Conservation (phyloP, 306 rosid species). For the Lupinus albus region DNA sequence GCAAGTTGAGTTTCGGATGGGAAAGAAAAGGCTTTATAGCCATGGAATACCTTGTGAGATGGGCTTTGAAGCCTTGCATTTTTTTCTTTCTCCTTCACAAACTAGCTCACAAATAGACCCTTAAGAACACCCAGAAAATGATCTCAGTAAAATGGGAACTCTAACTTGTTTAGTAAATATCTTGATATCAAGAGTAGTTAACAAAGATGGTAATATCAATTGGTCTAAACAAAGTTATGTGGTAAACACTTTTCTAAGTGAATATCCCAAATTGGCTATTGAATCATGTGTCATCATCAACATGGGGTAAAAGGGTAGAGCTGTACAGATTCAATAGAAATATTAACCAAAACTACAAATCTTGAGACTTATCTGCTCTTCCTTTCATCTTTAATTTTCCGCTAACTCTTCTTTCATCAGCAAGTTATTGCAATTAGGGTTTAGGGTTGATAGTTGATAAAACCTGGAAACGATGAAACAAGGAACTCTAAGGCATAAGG, state of each 20-base stretch:
- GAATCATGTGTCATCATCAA: constrained; percentile 19
- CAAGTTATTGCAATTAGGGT: constrained; percentile 32
- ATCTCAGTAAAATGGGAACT: too few species aligned
- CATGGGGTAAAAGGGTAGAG: background rate
- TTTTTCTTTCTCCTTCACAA: too few species aligned
- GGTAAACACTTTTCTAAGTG: too few species aligned
- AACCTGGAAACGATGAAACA: constrained; percentile 51
- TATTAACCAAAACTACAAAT: constrained; percentile 26
- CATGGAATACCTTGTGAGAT: too few species aligned
- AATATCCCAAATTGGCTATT: background rate
- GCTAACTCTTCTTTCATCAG: constrained; percentile 20
- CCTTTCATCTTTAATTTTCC: constrained; percentile 13
- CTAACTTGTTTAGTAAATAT: too few species aligned
- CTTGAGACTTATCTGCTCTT: constrained; percentile 21
- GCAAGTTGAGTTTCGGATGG: too few species aligned
- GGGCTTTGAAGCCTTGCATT: too few species aligned
- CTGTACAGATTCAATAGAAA: constrained; percentile 34
- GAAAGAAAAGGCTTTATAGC: too few species aligned
- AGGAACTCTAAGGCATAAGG: constrained; percentile 2
- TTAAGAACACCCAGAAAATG: too few species aligned
- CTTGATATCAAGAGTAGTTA: too few species aligned
- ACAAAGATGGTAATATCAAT: background rate
- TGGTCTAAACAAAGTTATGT: background rate
- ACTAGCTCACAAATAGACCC: too few species aligned
- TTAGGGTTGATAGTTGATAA: constrained; percentile 52